Evolutionary conservation across 805 yeast genomes (phyloP).

Genomic region (Starmerella sp.): DNA sequence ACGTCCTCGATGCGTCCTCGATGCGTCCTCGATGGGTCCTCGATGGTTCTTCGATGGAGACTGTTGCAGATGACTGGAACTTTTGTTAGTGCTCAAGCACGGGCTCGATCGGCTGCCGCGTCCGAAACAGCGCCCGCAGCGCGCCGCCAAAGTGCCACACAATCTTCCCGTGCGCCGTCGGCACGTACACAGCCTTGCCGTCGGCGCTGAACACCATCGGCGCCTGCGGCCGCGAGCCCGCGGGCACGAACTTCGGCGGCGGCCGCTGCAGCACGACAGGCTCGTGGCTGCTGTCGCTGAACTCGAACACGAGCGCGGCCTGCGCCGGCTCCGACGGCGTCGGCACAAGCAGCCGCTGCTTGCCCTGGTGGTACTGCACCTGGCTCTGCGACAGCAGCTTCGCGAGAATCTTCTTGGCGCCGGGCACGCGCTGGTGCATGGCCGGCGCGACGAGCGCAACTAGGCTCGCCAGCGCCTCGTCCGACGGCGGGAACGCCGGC

Average conservation of each 20-base stretch:
- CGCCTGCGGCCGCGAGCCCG: not conserved
- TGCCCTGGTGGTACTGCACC: slow-evolving; percentile 10
- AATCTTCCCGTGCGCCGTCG: not conserved
- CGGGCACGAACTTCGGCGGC: not conserved
- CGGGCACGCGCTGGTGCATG: not conserved
- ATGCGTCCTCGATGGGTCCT: no score
- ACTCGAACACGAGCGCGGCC: slow-evolving; percentile 10
- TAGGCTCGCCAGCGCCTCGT: slow-evolving; percentile 4
- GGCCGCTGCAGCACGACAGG: not conserved
- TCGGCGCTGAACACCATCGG: slow-evolving; percentile 12
- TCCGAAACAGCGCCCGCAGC: not conserved
- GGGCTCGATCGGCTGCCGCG: not conserved
- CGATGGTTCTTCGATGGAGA: no score
- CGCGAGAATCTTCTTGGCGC: slow-evolving; percentile 9
- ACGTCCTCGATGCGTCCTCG: no score
- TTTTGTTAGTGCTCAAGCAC: not conserved
- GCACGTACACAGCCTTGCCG: slow-evolving; percentile 10
- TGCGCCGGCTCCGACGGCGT: slow-evolving; percentile 3
- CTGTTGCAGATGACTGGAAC: no score
- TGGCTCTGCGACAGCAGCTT: slow-evolving; percentile 8
- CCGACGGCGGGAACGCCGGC: slow-evolving; percentile 3
- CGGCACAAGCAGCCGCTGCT: slow-evolving; percentile 12
- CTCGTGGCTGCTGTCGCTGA: not conserved
- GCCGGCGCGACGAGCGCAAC: slow-evolving; percentile 8
- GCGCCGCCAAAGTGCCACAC: slow-evolving; percentile 11